Evolutionary conservation across 495 filamentous ascomycete species (phyloP).

Genomic region (Cercophora scortea): DNA sequence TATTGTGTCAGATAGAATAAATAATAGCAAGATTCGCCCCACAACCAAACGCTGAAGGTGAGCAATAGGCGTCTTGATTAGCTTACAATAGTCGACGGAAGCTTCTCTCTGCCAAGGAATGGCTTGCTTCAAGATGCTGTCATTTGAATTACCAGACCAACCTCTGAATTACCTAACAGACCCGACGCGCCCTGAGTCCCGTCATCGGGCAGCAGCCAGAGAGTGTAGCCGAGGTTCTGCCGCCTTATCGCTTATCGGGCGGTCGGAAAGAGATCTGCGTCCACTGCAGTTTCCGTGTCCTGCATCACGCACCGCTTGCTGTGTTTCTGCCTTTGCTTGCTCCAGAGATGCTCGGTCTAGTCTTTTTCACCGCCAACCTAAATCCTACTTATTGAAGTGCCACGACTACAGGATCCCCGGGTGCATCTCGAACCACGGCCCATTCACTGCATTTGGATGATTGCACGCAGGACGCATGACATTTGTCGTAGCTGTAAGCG

Average conservation of each 20-base stretch:
- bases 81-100: too few species aligned
- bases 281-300: conserved; percentile 7
- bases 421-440: neutral
- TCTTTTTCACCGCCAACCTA: neutral
- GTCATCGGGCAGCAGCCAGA: too few species aligned
- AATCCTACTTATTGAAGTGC: neutral
- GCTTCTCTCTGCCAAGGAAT: too few species aligned
- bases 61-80: too few species aligned
- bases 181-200: too few species aligned
- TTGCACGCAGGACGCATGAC: conserved; percentile 9
- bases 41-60: too few species aligned
- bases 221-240: conserved; percentile 15
- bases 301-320: conserved; percentile 1
- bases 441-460: conserved; percentile 2
- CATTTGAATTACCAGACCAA: too few species aligned
- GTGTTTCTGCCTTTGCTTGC: neutral
- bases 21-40: too few species aligned
- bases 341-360: neutral
- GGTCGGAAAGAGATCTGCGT: conserved; percentile 21
- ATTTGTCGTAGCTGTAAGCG: conserved; percentile 15
- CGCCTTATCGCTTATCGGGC: conserved; percentile 25
- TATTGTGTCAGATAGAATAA: too few species aligned
- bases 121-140: too few species aligned
- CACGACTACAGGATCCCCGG: neutral
- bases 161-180: too few species aligned